Evolutionary conservation across 2,329 filamentous ascomycete species (phyloP).

Genomic region (Hypoxylon sp.): DNA sequence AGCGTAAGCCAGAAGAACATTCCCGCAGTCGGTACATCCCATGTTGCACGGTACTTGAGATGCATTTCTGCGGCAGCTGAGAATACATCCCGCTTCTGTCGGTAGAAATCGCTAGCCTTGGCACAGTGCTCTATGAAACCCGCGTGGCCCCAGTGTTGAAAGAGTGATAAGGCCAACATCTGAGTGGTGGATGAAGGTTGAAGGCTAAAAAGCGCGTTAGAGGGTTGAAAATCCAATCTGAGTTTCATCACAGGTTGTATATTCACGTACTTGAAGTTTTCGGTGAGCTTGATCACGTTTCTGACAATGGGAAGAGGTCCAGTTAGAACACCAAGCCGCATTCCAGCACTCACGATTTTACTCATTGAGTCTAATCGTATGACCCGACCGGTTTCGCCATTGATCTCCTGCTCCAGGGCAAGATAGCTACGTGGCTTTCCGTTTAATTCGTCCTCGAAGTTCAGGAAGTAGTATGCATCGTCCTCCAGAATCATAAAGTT

Average conservation of each 20-base stretch:
- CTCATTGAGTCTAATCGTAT: constrained; percentile 16
- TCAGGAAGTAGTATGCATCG: constrained; percentile 15
- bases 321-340: constrained; percentile 11
- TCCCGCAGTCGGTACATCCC: constrained; percentile 13
- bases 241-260: too few relatives aligned
- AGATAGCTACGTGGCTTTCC: constrained; percentile 7
- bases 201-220: constrained; percentile 3
- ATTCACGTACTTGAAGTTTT: constrained; percentile 12
- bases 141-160: constrained; percentile 9
- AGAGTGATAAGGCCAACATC: constrained; percentile 6
- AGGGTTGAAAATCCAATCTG: background rate
- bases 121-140: constrained; percentile 14
- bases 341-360: constrained; percentile 13
- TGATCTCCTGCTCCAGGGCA: constrained; percentile 4
- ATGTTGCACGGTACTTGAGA: constrained; percentile 10
- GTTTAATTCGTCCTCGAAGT: constrained; percentile 3
- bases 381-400: constrained; percentile 11
- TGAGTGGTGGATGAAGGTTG: constrained; percentile 16
- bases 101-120: constrained; percentile 10
- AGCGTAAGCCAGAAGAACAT: constrained; percentile 16
- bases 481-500: constrained; percentile 17
- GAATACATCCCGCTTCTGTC: constrained; percentile 9
- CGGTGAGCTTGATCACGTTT: constrained; percentile 18
- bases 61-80: constrained; percentile 4
- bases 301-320: constrained; percentile 6